These are phyloP conservation scores for Tolypocladium ovalisporum DNA, from an alignment of 2,329 filamentous ascomycete genomes.

Conservation along the genomic window DNA sequence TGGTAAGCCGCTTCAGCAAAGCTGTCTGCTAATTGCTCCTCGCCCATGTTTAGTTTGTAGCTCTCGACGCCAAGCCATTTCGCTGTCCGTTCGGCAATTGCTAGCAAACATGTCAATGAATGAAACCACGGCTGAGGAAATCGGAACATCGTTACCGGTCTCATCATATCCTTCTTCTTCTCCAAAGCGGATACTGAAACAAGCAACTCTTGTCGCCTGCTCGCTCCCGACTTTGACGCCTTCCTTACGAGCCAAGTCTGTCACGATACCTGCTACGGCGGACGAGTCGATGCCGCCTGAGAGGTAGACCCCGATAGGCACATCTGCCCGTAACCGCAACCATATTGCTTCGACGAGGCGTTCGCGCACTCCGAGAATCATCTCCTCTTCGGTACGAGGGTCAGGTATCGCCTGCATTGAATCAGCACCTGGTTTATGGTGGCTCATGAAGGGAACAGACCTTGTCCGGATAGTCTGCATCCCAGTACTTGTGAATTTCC, in stretches of 20 bases:
- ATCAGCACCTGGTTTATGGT: not conserved
- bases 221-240: conserved; percentile 35
- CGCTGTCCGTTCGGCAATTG: conserved; percentile 20
- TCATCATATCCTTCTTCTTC: conserved; percentile 11
- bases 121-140: not conserved
- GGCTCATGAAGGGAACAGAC: conserved; percentile 12
- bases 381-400: conserved; percentile 34
- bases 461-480: conserved; percentile 40
- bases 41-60: conserved; percentile 14
- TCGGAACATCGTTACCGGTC: not conserved
- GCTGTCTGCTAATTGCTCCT: conserved; percentile 15
- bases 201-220: conserved; percentile 15
- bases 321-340: conserved; percentile 44
- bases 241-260: conserved; percentile 35
- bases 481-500: conserved; percentile 37
- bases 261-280: conserved; percentile 43
- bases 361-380: conserved; percentile 36
- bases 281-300: conserved; percentile 49
- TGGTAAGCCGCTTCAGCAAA: conserved; percentile 20
- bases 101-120: conserved; percentile 14
- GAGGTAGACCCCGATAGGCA: conserved; percentile 45
- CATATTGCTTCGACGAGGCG: conserved; percentile 38
- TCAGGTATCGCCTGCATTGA: conserved; percentile 21
- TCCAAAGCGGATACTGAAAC: conserved; percentile 39
- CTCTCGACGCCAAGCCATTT: conserved; percentile 20